A percentile compares a stretch with the other conserved stretches of the same genome.
phyloP scores from a whole-genome alignment of 1,139 yeast genomes.

The Debaryomyces udenii region DNA sequence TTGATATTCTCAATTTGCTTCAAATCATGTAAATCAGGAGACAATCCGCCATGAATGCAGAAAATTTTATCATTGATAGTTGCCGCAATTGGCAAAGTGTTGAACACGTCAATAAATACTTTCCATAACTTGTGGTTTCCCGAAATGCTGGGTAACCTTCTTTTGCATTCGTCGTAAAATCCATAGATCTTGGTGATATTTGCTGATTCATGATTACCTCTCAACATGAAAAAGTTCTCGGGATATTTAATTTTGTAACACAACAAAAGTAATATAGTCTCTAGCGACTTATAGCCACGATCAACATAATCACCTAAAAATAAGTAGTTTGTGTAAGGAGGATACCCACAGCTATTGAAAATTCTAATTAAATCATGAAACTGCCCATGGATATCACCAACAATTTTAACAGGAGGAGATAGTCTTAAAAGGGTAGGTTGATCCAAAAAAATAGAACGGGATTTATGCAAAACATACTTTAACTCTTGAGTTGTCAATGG shows the following conservation, averaged over 20 bases:
- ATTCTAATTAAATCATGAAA: constrained; percentile 87
- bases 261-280: constrained; percentile 79
- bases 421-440: constrained; percentile 90
- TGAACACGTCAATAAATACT: constrained; percentile 76
- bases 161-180: constrained; percentile 94
- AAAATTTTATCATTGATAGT: constrained; percentile 82
- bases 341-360: constrained; percentile 95
- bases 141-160: constrained; percentile 62
- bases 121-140: constrained; percentile 68
- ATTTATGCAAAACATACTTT: constrained; percentile 66
- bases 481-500: constrained; percentile 58
- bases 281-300: constrained; percentile 92
- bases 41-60: constrained; percentile 88
- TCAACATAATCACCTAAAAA: constrained; percentile 97
- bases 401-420: constrained; percentile 94
- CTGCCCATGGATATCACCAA: constrained; percentile 98
- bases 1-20: constrained; percentile 69
- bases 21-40: constrained; percentile 70
- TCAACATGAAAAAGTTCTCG: constrained; percentile 85
- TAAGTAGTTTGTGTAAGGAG: constrained; percentile 91
- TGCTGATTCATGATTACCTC: constrained; percentile 98
- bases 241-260: constrained; percentile 96
- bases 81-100: constrained; percentile 85
- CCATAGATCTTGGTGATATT: constrained; percentile 95
- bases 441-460: constrained; percentile 82